phyloP scores from a whole-genome alignment of 495 filamentous ascomycete species.

The Penicillium canariense region DNA sequence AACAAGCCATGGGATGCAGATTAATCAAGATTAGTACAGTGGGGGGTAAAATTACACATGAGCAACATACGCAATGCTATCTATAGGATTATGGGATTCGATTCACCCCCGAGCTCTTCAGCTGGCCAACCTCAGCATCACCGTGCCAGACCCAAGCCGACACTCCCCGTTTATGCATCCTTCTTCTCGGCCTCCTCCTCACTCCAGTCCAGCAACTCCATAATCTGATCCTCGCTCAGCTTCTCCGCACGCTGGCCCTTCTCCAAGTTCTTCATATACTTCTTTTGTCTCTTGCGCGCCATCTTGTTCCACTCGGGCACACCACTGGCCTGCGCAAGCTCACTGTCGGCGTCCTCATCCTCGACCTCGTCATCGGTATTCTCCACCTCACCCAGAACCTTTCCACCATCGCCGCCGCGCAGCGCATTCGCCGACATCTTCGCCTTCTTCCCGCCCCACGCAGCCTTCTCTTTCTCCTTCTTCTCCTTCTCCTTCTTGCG shows the following conservation, averaged over 20 bases:
- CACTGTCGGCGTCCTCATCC: slow-evolving; percentile 55
- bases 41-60: too few relatives aligned
- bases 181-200: slow-evolving; percentile 37
- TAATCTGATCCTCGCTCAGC: slow-evolving; percentile 54
- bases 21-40: too few relatives aligned
- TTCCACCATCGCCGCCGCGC: slow-evolving; percentile 50
- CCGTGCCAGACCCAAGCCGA: not conserved
- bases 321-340: slow-evolving; percentile 42
- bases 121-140: too few relatives aligned
- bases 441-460: slow-evolving; percentile 48
- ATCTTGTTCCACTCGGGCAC: slow-evolving; percentile 50
- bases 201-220: slow-evolving; percentile 65
- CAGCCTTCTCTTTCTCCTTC: slow-evolving; percentile 40
- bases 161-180: not conserved
- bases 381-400: slow-evolving; percentile 42
- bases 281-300: slow-evolving; percentile 62
- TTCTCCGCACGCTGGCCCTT: slow-evolving; percentile 48
- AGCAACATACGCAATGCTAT: too few relatives aligned
- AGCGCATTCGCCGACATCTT: slow-evolving; percentile 62
- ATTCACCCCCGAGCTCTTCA: too few relatives aligned
- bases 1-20: too few relatives aligned
- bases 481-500: slow-evolving; percentile 50
- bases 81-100: too few relatives aligned
- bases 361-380: slow-evolving; percentile 56
- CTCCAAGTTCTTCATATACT: slow-evolving; percentile 50